Conservation (phyloP, 2,329 filamentous ascomycete genomes). For the Penicillium rolfsii region DNA sequence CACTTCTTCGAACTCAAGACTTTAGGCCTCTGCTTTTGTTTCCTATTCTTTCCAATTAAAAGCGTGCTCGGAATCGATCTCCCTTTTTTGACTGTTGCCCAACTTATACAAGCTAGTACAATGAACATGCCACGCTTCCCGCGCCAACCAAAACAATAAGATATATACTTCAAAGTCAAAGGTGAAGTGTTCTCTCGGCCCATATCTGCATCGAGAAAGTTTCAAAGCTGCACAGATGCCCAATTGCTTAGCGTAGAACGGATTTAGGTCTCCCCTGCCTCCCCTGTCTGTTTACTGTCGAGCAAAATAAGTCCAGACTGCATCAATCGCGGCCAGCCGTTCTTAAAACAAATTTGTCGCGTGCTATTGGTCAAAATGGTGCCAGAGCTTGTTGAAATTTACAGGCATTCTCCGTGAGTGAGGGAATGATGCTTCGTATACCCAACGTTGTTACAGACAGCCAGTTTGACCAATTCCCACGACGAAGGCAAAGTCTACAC, state of each 20-base stretch:
- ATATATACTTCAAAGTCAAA: conserved; percentile 17
- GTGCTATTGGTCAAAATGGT: not conserved
- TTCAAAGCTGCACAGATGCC: not conserved
- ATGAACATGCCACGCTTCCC: too few species aligned
- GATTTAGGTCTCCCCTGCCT: conserved; percentile 4
- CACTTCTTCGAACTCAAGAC: too few species aligned
- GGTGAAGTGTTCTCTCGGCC: conserved; percentile 18
- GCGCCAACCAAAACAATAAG: not conserved
- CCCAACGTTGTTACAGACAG: not conserved
- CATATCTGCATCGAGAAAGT: conserved; percentile 8
- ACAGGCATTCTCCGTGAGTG: conserved; percentile 5
- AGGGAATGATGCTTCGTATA: conserved; percentile 1
- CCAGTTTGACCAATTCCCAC: conserved; percentile 7
- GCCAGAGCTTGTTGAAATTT: not conserved
- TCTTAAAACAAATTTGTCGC: conserved; percentile 7
- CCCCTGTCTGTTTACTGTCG: conserved; percentile 7
- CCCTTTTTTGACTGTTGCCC: too few species aligned
- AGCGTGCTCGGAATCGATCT: too few species aligned
- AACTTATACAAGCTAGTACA: too few species aligned
- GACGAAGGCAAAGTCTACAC: conserved; percentile 1
- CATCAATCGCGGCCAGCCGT: not conserved
- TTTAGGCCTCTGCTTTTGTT: too few species aligned
- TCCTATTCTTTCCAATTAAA: too few species aligned
- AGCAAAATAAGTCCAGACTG: not conserved
- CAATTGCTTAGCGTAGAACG: not conserved